Base-by-base conservation (phyloP, 495 filamentous ascomycete genomes). In the Chaetomium tenue region DNA sequence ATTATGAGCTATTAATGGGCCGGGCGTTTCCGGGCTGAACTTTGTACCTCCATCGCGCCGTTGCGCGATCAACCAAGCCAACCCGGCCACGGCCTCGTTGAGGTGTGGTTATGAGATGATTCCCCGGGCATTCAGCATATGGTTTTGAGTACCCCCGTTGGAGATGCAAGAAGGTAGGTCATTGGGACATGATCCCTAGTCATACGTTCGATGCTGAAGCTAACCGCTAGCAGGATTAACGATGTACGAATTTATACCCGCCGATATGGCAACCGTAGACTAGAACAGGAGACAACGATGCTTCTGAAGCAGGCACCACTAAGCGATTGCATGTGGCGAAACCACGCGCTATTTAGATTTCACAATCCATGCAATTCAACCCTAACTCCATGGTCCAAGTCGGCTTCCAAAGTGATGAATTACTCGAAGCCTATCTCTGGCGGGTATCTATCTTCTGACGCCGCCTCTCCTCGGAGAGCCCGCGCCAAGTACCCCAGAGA, bases 1-100 rank as follows among this genome's bases (percentile, higher is more conserved):
- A 72, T 44, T 76, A 76, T 44, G 74, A 76, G 69, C 63, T 76
- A 3, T 67, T 76, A 13, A 76, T 76, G 74, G 74, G 74, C 7
- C 64, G 72, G 39, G 60, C 67, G 1, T 75, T 75, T 44, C 66
- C 61, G 0, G 61, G 61, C 28, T 63, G 61, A 63, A 30, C n/a
- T 37, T 7, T 37, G 20, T 6, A 3, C 9, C 18, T 16, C 26
- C 28, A 20, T 26, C n/a, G 25, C 7, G 13, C 25, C 13, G 13
- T 4, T 30, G 51, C 3, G 13, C 25, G n/a, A 5, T n/a, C n/a
- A 20, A 50, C 8, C 12, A 53, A 26, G 28, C 8, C 26, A 18
- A 20, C 15, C 25, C 26, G 18, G 5, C 15, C 25, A 28, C 5
- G 25, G 30, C 51, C 26, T 30, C 13, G 51, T 18, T 12, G 26